phyloP scores from a whole-genome alignment of 257 asterid species.

The Scutellaria minor region DNA sequence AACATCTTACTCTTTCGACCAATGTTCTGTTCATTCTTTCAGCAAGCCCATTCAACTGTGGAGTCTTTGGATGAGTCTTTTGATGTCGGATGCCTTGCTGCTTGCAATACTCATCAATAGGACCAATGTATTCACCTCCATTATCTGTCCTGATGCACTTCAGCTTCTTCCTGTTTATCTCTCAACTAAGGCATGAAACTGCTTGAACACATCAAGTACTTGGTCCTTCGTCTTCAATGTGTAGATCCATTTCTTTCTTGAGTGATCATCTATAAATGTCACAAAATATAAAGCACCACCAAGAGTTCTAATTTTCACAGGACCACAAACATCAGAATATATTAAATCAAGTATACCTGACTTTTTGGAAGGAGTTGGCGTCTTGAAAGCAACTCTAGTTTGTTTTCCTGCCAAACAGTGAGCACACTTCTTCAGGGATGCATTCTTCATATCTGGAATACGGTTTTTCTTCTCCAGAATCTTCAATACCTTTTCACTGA shows the following conservation, averaged over 20 bases:
- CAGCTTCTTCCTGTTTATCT: conserved; percentile 15
- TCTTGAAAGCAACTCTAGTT: conserved; percentile 25
- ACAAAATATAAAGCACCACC: conserved; percentile 18
- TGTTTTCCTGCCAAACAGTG: conserved; percentile 20
- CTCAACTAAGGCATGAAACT: conserved; percentile 8
- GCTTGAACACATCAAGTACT: conserved; percentile 16
- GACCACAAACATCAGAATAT: conserved; percentile 9
- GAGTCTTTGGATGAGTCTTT: conserved; percentile 20
- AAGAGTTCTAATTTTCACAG: not conserved
- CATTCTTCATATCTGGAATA: not conserved
- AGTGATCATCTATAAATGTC: conserved; percentile 24
- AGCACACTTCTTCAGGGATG: not conserved
- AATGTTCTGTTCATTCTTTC: conserved; percentile 8
- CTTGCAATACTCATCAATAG: conserved; percentile 14
- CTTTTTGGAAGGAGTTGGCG: not conserved
- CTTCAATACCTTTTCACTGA: not conserved
- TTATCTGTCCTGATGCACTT: conserved; percentile 24
- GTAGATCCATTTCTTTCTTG: not conserved
- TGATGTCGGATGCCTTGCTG: not conserved
- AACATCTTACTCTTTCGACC: not conserved
- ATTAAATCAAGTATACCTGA: not conserved
- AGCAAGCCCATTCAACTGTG: not conserved
- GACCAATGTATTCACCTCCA: conserved; percentile 28
- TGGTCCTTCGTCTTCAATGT: conserved; percentile 3
- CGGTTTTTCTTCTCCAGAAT: not conserved